Base-by-base conservation (phyloP, 2,329 filamentous ascomycete species). In the Aspergillus hiratsukae region DNA sequence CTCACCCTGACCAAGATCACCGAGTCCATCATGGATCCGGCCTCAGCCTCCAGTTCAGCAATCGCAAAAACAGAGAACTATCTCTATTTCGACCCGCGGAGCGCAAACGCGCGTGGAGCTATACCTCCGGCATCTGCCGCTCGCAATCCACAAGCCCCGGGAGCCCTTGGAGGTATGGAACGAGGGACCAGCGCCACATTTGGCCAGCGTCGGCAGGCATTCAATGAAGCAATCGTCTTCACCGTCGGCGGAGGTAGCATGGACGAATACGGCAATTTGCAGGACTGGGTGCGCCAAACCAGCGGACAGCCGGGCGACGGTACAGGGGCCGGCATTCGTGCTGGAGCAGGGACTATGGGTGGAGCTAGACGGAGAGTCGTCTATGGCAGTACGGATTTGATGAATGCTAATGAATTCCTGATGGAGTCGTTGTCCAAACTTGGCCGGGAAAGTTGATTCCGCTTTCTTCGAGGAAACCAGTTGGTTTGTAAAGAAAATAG, bases 1-100 rank as follows among this genome's bases (percentile, higher is more conserved):
- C 83, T 97, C 9, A 97, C 94, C 0, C 84, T 99, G 53, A 99
- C 95, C 55, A 97, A 97, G 76, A 97, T 99, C 69, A 93, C 94
- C 43, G 94, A 99, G 74, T 96, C 91, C 1, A 87, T 99, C 67
- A 99, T 99, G 93, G 94, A 99, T 69, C 94, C 94, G 0, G 83
- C 90, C 48, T 86, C 91, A 10, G 93, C 94, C 3, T 91, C 90
- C 3, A 93, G 90, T 5, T 93, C 89, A 27, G 94, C 94, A 27
- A 94, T 99, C 62, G 89, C 91, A 58, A 97, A 96, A 79, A 97
- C 94, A 1, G 94, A 99, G 71, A 88, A 90, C 66, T 99, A 97
- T 69, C 84, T 97, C 29, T 99, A 97, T 80, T 99, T 97, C 71
- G 95, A 99, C 70, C 94, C 94, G 0, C 86, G 93, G 52, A 95